Evolutionary conservation across 768 basidiomycete species (phyloP).

Genomic region (Artomyces pyxidatus): DNA sequence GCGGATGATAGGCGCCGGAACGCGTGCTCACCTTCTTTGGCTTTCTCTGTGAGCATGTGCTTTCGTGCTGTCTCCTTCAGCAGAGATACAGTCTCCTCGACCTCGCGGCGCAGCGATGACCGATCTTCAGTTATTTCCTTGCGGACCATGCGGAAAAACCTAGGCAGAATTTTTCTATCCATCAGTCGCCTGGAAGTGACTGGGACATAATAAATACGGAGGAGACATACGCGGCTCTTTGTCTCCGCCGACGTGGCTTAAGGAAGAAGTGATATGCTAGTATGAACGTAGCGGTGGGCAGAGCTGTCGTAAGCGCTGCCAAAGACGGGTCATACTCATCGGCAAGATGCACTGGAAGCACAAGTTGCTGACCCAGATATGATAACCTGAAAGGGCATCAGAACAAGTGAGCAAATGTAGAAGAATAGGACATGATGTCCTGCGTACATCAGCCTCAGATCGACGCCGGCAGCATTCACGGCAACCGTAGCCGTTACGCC

Average conservation of each 20-base stretch:
- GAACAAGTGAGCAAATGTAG: slow-evolving; percentile 14
- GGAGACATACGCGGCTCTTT: slow-evolving; percentile 44
- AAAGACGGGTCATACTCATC: slow-evolving; percentile 37
- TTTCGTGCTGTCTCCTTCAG: slow-evolving; percentile 62
- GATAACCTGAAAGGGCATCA: slow-evolving; percentile 31
- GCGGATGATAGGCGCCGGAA: slow-evolving; percentile 4
- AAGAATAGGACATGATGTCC: slow-evolving; percentile 11
- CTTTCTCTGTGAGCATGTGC: slow-evolving; percentile 54
- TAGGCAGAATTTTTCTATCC: slow-evolving; percentile 21
- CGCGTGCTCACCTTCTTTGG: slow-evolving; percentile 49
- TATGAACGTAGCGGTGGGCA: slow-evolving; percentile 47
- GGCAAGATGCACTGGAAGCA: slow-evolving; percentile 51
- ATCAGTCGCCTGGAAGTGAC: slow-evolving; percentile 7
- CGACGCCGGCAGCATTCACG: slow-evolving; percentile 38
- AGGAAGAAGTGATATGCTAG: slow-evolving; percentile 52
- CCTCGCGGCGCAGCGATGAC: slow-evolving; percentile 52
- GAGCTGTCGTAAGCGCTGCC: slow-evolving; percentile 41
- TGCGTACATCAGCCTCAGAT: slow-evolving; percentile 50
- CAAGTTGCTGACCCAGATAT: slow-evolving; percentile 50
- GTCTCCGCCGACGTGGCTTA: slow-evolving; percentile 44
- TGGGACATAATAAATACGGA: slow-evolving; percentile 7
- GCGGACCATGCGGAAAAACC: slow-evolving; percentile 60
- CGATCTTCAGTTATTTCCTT: slow-evolving; percentile 57
- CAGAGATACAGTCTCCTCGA: slow-evolving; percentile 51
- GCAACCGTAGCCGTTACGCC: slow-evolving; percentile 38